phyloP scores from a whole-genome alignment of 805 yeast species.

The Myxozyma monticola region DNA sequence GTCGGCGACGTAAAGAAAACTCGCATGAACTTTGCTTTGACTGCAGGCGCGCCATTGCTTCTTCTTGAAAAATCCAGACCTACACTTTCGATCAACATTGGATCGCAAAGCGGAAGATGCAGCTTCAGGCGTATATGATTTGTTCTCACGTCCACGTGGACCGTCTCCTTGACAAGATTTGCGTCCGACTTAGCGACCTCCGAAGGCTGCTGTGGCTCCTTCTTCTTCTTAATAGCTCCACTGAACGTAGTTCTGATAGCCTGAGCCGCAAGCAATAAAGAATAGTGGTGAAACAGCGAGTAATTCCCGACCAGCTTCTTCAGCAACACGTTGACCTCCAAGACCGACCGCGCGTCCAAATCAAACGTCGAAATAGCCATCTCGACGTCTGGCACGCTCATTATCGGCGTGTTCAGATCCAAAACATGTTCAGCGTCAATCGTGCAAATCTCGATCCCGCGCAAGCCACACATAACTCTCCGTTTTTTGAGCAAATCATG shows the following conservation, averaged over 20 bases:
- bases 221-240: not conserved
- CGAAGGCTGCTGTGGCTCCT: not conserved
- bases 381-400: conserved; percentile 35
- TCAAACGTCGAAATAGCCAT: conserved; percentile 30
- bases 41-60: conserved; percentile 35
- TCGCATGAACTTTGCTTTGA: conserved; percentile 43
- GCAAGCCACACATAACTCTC: no score
- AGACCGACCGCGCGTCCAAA: conserved; percentile 13
- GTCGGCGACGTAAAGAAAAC: conserved; percentile 54
- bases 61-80: conserved; percentile 37
- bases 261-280: conserved; percentile 18
- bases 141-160: conserved; percentile 36
- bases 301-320: conserved; percentile 32
- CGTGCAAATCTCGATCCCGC: conserved; percentile 34
- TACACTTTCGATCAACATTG: conserved; percentile 50
- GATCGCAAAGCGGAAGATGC: conserved; percentile 50
- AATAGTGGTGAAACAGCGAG: conserved; percentile 31
- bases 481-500: no score
- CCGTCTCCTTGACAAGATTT: conserved; percentile 1
- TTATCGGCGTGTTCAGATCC: conserved; percentile 29
- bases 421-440: conserved; percentile 34
- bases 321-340: conserved; percentile 31
- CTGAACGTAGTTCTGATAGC: conserved; percentile 19
- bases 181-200: no score
- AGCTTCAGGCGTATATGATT: conserved; percentile 40